Percentiles rank a stretch among this genome's conserved stretches.
Evolutionary conservation across 2,329 filamentous ascomycete genomes (phyloP).

Genomic region (Aureobasidium sp.): DNA sequence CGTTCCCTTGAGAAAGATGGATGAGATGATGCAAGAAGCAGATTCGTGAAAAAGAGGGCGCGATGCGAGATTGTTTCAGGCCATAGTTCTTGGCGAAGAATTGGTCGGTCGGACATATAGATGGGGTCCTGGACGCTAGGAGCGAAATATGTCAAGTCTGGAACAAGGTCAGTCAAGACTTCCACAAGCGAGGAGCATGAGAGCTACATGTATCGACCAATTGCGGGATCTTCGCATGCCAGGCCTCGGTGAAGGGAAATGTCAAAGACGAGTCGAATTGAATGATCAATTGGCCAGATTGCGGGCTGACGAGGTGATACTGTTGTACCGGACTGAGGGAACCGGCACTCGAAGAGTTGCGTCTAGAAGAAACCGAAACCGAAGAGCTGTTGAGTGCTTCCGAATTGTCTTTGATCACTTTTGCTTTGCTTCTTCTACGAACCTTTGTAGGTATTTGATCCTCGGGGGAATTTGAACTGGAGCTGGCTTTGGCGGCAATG

Average conservation of each 20-base stretch:
- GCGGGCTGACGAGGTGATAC: neutral
- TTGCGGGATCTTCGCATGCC: neutral
- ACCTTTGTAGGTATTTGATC: neutral
- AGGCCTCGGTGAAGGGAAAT: neutral
- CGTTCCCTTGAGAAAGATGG: slow-evolving; percentile 13
- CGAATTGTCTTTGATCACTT: neutral
- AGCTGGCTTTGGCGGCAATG: neutral
- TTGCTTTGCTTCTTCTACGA: neutral
- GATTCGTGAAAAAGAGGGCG: slow-evolving; percentile 15
- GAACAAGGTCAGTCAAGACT: neutral
- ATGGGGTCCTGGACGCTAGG: neutral
- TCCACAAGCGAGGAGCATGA: neutral
- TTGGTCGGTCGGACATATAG: slow-evolving; percentile 13
- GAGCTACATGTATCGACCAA: neutral
- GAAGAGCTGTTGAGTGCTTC: neutral
- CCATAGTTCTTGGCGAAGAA: slow-evolving; percentile 16
- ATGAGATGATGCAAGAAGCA: slow-evolving; percentile 17
- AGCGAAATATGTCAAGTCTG: neutral
- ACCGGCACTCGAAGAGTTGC: neutral
- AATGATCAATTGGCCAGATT: neutral
- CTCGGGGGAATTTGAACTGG: neutral
- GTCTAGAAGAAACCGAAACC: neutral
- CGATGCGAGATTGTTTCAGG: slow-evolving; percentile 14
- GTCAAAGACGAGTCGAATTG: neutral
- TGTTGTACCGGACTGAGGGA: neutral